Evolutionary conservation across 805 yeast species (phyloP).

Genomic region (Kurtzmaniella cleridarum): DNA sequence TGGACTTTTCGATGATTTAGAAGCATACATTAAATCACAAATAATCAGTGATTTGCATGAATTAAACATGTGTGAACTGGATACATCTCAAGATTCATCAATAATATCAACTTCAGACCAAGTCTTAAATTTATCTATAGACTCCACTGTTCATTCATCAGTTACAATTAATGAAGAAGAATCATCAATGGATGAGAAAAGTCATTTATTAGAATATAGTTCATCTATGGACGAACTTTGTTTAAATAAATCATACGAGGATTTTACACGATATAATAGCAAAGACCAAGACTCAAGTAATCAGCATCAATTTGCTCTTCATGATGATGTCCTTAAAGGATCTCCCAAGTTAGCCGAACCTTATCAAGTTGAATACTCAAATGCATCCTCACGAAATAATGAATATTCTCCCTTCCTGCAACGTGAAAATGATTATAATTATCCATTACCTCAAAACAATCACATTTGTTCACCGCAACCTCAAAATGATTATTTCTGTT

Average conservation of each 20-base stretch:
- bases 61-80: neutral
- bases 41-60: constrained; percentile 11
- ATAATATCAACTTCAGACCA: neutral
- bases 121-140: neutral
- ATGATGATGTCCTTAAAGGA: too few species aligned
- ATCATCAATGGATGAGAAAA: constrained; percentile 6
- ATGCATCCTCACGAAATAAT: too few species aligned
- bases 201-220: constrained; percentile 8
- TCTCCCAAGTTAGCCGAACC: too few species aligned
- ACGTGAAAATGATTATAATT: too few species aligned
- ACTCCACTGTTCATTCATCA: constrained; percentile 7
- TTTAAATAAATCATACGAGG: constrained; percentile 16
- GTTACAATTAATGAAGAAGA: neutral
- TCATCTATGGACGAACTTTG: constrained; percentile 12
- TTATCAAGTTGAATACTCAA: too few species aligned
- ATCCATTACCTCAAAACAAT: too few species aligned
- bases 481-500: too few species aligned
- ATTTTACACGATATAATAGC: constrained; percentile 16
- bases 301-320: too few species aligned
- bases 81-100: neutral
- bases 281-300: constrained; percentile 7
- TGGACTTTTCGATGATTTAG: constrained; percentile 19
- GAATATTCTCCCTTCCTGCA: too few species aligned
- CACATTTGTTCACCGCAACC: too few species aligned
- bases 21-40: constrained; percentile 18